Conservation (phyloP, 2,329 filamentous ascomycete genomes). For the Thelonectria olida region DNA sequence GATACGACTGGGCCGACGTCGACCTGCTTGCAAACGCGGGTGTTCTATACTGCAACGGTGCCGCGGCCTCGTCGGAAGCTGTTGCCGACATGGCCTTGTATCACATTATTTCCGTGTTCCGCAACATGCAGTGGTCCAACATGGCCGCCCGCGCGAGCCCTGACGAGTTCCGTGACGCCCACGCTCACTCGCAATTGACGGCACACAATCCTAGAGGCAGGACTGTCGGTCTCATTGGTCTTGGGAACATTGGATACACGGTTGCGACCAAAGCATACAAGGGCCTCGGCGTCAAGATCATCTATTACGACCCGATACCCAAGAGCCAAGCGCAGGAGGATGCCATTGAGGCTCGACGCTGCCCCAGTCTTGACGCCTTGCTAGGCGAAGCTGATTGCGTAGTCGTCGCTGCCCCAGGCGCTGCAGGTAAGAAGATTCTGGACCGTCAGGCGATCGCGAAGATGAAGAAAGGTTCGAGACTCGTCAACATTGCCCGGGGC, state of each 20-base stretch:
- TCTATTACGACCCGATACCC: slow-evolving; percentile 59
- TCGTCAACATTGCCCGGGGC: slow-evolving; percentile 62
- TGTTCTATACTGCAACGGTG: slow-evolving; percentile 71
- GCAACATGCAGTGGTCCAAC: slow-evolving; percentile 64
- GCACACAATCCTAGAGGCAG: slow-evolving; percentile 66
- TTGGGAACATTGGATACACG: slow-evolving; percentile 63
- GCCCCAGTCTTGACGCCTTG: slow-evolving; percentile 13
- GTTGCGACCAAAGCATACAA: slow-evolving; percentile 64
- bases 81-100: slow-evolving; percentile 70
- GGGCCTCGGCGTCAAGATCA: slow-evolving; percentile 66
- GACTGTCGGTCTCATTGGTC: slow-evolving; percentile 65
- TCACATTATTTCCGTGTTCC: slow-evolving; percentile 66
- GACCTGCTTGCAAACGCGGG: slow-evolving; percentile 44
- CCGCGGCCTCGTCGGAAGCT: slow-evolving; percentile 67
- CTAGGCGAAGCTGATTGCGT: slow-evolving; percentile 21
- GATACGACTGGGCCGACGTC: slow-evolving; percentile 71
- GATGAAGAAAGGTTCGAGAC: slow-evolving; percentile 60
- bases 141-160: slow-evolving; percentile 57
- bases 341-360: slow-evolving; percentile 52
- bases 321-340: slow-evolving; percentile 52
- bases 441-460: slow-evolving; percentile 39
- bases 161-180: slow-evolving; percentile 60
- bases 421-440: slow-evolving; percentile 22
- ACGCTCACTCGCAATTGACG: slow-evolving; percentile 59
- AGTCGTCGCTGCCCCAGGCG: slow-evolving; percentile 15